These are phyloP conservation scores for Amanita polypyramis DNA, from an alignment of 768 basidiomycete genomes.

Conservation along the genomic window DNA sequence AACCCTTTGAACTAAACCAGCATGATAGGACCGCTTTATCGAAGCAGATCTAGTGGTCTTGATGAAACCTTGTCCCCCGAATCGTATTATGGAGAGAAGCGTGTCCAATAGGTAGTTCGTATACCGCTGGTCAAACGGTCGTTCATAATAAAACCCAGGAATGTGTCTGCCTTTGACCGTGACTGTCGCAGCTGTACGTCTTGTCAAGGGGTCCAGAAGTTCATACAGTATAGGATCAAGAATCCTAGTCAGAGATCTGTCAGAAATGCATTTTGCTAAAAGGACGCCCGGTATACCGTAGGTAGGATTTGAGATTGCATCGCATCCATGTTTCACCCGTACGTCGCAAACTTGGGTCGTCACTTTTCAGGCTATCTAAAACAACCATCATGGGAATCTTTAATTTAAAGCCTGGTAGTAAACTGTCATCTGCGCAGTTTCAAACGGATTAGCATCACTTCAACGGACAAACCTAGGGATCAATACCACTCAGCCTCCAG, in stretches of 20 bases:
- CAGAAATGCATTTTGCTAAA: conserved; percentile 6
- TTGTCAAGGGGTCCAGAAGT: conserved; percentile 61
- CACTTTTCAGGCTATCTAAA: conserved; percentile 70
- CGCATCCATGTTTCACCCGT: conserved; percentile 97
- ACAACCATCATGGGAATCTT: conserved; percentile 83
- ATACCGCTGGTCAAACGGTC: conserved; percentile 68
- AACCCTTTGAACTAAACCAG: conserved; percentile 50
- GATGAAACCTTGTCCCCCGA: conserved; percentile 84
- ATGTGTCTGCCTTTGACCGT: conserved; percentile 59
- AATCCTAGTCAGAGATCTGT: conserved; percentile 36
- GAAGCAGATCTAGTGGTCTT: conserved; percentile 58
- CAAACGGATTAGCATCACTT: background rate
- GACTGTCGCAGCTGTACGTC: conserved; percentile 33
- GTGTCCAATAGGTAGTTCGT: conserved; percentile 68
- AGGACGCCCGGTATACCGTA: conserved; percentile 44
- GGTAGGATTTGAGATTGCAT: conserved; percentile 83
- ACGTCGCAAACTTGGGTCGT: conserved; percentile 63
- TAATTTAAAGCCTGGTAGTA: conserved; percentile 74
- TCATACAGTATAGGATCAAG: conserved; percentile 82
- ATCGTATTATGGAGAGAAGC: conserved; percentile 66
- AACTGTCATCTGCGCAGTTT: conserved; percentile 55
- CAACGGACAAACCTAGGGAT: background rate
- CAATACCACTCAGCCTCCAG: conserved; percentile 79
- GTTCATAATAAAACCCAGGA: conserved; percentile 57
- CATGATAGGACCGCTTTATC: conserved; percentile 56